These are phyloP conservation scores for Pythium periplocum DNA, from an alignment of 352 stramenopile species.

Conservation along the genomic window DNA sequence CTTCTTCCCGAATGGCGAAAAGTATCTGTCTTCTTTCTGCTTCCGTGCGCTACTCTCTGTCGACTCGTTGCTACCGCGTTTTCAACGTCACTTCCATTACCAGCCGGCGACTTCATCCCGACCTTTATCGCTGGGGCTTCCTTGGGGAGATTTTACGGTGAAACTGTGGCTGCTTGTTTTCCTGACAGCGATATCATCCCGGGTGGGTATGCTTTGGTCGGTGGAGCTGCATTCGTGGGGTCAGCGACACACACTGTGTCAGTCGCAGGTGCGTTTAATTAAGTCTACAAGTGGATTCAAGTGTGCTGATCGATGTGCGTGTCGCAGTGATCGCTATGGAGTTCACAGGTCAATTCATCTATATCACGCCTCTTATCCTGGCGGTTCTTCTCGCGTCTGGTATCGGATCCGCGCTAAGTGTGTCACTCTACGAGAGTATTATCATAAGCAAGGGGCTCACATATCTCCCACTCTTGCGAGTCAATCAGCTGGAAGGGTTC, in stretches of 20 bases:
- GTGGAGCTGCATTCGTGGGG: constrained; percentile 53
- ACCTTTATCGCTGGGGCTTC: constrained; percentile 52
- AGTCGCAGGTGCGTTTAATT: constrained; percentile 26
- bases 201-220: constrained; percentile 63
- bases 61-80: constrained; percentile 34
- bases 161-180: constrained; percentile 33
- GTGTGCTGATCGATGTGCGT: background rate
- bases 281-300: background rate
- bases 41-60: constrained; percentile 28
- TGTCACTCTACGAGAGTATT: constrained; percentile 59
- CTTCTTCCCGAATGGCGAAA: constrained; percentile 27
- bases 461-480: constrained; percentile 47
- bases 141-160: constrained; percentile 52
- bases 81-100: constrained; percentile 46
- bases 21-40: constrained; percentile 24
- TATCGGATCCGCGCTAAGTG: constrained; percentile 41
- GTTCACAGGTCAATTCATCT: constrained; percentile 68
- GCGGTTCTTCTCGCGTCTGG: constrained; percentile 43
- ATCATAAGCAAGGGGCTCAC: constrained; percentile 48
- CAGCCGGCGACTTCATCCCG: constrained; percentile 58
- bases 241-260: constrained; percentile 63
- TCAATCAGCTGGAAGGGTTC: constrained; percentile 38
- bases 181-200: constrained; percentile 31
- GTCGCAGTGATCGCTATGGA: constrained; percentile 56
- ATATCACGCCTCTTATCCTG: constrained; percentile 54